A percentile compares a stretch with the other conserved stretches of the same genome.
Conservation (phyloP, 1,284 basidiomycete species). For the Polyporus tsugae region DNA sequence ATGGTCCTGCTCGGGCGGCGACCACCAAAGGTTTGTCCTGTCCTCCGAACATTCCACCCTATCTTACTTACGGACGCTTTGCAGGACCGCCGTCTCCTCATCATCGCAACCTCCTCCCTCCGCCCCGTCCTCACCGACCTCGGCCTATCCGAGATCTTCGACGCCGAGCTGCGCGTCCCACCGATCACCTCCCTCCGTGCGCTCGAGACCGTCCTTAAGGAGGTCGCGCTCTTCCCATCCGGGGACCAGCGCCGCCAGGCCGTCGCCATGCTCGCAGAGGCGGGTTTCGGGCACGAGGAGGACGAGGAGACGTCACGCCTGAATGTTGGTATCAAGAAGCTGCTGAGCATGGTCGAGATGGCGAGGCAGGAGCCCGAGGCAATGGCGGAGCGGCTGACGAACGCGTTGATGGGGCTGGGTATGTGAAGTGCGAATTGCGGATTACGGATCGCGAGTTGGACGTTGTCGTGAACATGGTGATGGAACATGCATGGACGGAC, state of each 20-base stretch:
- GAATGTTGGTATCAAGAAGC: conserved; percentile 93
- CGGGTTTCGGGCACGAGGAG: conserved; percentile 71
- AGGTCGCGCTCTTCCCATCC: conserved; percentile 81
- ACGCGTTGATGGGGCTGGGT: conserved; percentile 71
- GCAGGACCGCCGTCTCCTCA: conserved; percentile 90
- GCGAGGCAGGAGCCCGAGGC: conserved; percentile 91
- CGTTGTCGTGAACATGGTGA: not conserved
- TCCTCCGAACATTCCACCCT: not conserved
- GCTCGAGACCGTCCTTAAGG: conserved; percentile 84
- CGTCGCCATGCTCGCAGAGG: conserved; percentile 75
- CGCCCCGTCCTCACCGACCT: conserved; percentile 90
- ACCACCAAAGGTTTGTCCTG: conserved; percentile 84
- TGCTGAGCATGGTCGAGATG: conserved; percentile 96
- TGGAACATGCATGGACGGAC: not conserved
- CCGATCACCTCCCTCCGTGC: conserved; percentile 80
- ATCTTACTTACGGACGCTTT: conserved; percentile 22
- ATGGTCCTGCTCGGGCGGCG: conserved; percentile 90
- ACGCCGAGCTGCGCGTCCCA: conserved; percentile 88
- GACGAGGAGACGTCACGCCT: conserved; percentile 55
- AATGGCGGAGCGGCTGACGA: conserved; percentile 77
- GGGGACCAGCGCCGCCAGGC: conserved; percentile 67
- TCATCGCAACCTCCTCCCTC: conserved; percentile 94
- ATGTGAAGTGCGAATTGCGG: conserved; percentile 43
- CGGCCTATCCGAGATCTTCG: conserved; percentile 90
- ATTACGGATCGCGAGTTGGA: not conserved